A percentile compares a stretch with the other conserved stretches of the same genome.
phyloP scores from a whole-genome alignment of 2,329 filamentous ascomycete genomes.

The Lizonia empirigonia region DNA sequence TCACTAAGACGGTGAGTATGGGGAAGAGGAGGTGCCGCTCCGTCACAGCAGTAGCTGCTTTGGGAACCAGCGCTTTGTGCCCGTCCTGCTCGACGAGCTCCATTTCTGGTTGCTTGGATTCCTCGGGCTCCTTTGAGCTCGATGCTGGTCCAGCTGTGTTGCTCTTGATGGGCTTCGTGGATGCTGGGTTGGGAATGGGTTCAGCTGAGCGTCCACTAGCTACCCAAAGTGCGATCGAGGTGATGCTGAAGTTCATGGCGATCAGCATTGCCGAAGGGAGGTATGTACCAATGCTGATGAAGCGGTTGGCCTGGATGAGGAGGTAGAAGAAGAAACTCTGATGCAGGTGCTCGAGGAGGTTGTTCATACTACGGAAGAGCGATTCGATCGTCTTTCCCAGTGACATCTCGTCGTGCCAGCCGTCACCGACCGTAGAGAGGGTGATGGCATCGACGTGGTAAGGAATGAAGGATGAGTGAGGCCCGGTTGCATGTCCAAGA shows the following conservation, averaged over 20 bases:
- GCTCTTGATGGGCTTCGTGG: constrained; percentile 24
- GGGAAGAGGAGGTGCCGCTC: constrained; percentile 75
- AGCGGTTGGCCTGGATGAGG: constrained; percentile 86
- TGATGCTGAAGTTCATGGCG: constrained; percentile 92
- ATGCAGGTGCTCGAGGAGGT: constrained; percentile 92
- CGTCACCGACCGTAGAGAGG: constrained; percentile 83
- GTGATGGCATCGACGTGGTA: constrained; percentile 98
- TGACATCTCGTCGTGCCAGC: constrained; percentile 98
- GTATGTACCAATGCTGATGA: constrained; percentile 98
- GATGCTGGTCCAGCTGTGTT: constrained; percentile 39
- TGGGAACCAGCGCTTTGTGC: constrained; percentile 48
- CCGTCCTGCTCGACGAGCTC: constrained; percentile 45
- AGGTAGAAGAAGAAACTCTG: constrained; percentile 99
- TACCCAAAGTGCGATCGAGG: constrained; percentile 92
- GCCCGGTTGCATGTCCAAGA: constrained; percentile 83
- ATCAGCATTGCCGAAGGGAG: constrained; percentile 97
- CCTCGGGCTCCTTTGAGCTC: constrained; percentile 59
- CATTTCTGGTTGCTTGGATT: constrained; percentile 7
- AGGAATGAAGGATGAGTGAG: constrained; percentile 94
- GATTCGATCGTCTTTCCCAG: constrained; percentile 89
- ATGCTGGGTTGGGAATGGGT: constrained; percentile 32
- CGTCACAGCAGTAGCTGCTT: constrained; percentile 46
- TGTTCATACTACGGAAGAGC: constrained; percentile 91
- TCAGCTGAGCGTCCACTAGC: constrained; percentile 66
- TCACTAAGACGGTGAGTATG: constrained; percentile 70